Evolutionary conservation across 257 asterid species (phyloP), one percentile per base, ranked within the genome.

Genomic region (Solanum neorickii): DNA sequence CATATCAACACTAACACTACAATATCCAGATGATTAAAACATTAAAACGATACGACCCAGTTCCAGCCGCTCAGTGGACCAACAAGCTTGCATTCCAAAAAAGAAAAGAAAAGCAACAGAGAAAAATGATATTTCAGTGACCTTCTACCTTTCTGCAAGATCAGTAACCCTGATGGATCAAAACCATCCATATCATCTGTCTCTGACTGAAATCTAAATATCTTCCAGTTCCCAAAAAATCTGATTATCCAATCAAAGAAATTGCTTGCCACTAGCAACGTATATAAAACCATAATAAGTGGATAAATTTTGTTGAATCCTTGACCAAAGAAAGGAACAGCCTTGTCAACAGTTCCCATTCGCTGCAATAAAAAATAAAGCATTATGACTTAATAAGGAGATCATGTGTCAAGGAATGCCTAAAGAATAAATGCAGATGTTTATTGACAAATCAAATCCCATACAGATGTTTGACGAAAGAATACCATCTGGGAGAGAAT

Each of bases 251-350:
- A 92, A 82, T 97, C 94, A 75, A 96, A 97, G 94, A 97, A 97
- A 90, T 95, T 97, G 96, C 99, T 92, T 16, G 98, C 99, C 66
- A 97, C 99, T 87, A 97, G 90, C 88, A 97, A 87, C 11, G 99
- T 97, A 89, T 93, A 96, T 86, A 97, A 82, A 91, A 97, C 99
- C 99, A 97, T 97, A 88, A 96, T 95, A 90, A 97, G 99, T 41
- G 99, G 99, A 89, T 97, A 97, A 13, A 97, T 96, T 90, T 92
- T 92, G 95, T 97, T 97, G 87, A 97, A 97, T 82, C 98, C 97
- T 60, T 91, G 90, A 88, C 99, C 99, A 76, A 97, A 97, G 91
- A 97, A 96, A 49, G 99, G 98, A 70, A 94, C 99, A 15, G 98
- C 99, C 47, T 93, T 91, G 90, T 96, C 99, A 49, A 97, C 94